A percentile compares a stretch with the other conserved stretches of the same genome.
Conservation (phyloP, 306 rosid species). For the Cucurbita argyrosperma region DNA sequence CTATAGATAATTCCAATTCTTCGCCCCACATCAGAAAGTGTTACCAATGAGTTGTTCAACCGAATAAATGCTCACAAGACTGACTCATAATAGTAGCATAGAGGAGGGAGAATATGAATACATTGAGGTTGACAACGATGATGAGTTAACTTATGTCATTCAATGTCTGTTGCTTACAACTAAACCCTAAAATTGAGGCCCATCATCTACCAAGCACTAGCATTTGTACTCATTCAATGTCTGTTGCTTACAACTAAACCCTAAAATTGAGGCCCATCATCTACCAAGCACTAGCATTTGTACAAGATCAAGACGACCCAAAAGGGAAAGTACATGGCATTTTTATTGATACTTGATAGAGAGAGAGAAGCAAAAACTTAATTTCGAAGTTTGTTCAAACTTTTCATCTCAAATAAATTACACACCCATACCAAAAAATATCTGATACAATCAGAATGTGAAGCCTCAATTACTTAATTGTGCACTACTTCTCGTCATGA, state of each 20-base stretch:
- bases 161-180: neutral
- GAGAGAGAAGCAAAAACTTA: neutral
- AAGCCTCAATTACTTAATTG: neutral
- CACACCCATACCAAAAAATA: neutral
- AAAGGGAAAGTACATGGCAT: neutral
- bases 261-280: neutral
- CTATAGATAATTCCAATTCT: neutral
- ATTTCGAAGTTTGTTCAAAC: neutral
- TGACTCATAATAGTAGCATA: neutral
- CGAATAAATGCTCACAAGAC: neutral
- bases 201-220: neutral
- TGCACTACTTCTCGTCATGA: neutral
- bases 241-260: neutral
- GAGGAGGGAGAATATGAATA: neutral
- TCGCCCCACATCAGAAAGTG: neutral
- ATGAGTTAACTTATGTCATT: neutral
- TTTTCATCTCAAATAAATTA: neutral
- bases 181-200: neutral
- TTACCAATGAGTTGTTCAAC: neutral
- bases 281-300: neutral
- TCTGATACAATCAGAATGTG: neutral
- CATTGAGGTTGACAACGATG: neutral
- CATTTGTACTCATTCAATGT: neutral
- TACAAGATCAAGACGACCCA: neutral
- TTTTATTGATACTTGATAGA: neutral